Evolutionary conservation across 225 moss, liverwort and hornwort species (phyloP).

Genomic region (Takakia lepidozioides): DNA sequence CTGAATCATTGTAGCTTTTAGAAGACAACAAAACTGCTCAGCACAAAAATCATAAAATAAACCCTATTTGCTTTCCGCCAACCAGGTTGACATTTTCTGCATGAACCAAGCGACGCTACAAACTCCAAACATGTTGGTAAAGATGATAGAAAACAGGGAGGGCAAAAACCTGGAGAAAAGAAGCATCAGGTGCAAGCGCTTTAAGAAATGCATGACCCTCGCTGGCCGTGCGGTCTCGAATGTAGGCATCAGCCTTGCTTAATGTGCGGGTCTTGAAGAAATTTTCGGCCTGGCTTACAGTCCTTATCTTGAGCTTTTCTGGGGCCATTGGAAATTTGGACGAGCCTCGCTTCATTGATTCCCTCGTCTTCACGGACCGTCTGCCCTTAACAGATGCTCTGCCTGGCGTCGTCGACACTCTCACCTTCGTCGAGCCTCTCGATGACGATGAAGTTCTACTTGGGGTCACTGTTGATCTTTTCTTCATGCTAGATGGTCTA

Average conservation of each 20-base stretch:
- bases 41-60: no score
- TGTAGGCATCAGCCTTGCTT: conserved; percentile 65
- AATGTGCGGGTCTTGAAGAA: conserved; percentile 71
- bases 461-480: no score
- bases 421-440: not conserved
- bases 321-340: no score
- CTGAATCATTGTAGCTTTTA: no score
- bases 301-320: conserved; percentile 27
- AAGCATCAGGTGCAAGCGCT: conserved; percentile 54
- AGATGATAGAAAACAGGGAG: no score
- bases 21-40: no score
- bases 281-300: conserved; percentile 58
- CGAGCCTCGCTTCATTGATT: not conserved
- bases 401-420: not conserved
- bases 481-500: no score
- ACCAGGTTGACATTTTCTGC: no score
- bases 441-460: no score
- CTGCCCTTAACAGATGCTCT: conserved; percentile 1
- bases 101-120: no score
- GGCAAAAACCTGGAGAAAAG: conserved; percentile 64
- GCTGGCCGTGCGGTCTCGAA: conserved; percentile 51
- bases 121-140: no score
- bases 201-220: conserved; percentile 69
- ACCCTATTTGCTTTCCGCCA: no score
- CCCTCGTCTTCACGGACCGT: conserved; percentile 2